Conservation (phyloP, 2,329 filamentous ascomycete genomes). For the Microascus cirrosus region DNA sequence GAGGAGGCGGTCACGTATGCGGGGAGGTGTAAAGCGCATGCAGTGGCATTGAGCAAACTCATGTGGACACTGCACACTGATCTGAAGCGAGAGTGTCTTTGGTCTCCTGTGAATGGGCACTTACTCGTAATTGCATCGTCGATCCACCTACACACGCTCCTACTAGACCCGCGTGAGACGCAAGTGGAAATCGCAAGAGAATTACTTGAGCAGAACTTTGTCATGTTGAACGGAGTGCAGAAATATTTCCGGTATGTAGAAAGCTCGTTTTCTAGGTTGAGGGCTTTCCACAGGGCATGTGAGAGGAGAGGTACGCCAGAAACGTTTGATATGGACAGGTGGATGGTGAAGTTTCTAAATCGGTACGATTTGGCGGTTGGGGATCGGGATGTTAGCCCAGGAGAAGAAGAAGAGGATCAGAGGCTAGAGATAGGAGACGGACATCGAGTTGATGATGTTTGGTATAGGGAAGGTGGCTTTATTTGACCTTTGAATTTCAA, state of each 20-base stretch:
- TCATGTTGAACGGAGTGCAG: background rate
- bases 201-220: background rate
- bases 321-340: background rate
- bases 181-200: background rate
- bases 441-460: slow-evolving; percentile 18
- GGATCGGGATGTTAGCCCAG: background rate
- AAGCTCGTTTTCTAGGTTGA: background rate
- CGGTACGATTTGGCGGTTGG: background rate
- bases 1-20: background rate
- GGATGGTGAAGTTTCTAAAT: background rate
- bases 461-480: background rate
- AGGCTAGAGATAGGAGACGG: background rate
- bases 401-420: background rate
- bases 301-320: background rate
- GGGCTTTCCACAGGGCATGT: background rate
- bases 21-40: background rate
- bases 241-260: background rate
- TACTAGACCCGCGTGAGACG: background rate
- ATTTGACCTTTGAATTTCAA: background rate
- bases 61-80: background rate
- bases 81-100: background rate
- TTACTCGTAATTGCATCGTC: background rate
- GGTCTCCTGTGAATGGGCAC: background rate
- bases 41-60: background rate
- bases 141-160: background rate